Evolutionary conservation across 768 basidiomycete species (phyloP).

Genomic region (Lentinus tigrinus): DNA sequence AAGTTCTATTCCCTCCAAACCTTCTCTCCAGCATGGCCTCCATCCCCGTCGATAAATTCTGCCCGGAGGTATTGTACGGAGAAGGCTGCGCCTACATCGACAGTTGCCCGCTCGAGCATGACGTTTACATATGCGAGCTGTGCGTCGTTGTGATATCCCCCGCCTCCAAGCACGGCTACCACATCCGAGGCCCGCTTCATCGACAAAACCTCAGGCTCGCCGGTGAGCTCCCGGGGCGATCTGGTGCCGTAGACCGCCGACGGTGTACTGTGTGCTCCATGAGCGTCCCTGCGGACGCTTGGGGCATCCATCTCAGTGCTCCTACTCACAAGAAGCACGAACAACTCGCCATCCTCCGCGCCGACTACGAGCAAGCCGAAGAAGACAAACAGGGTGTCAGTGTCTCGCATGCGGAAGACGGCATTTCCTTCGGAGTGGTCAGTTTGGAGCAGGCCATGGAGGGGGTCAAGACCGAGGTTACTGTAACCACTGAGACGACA

Average conservation of each 20-base stretch:
- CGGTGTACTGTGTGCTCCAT: slow-evolving; percentile 32
- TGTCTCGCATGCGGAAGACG: slow-evolving; percentile 34
- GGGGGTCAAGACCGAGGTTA: slow-evolving; percentile 12
- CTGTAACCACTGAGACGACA: slow-evolving; percentile 14
- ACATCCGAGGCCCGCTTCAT: slow-evolving; percentile 14
- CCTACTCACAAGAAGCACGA: slow-evolving; percentile 37
- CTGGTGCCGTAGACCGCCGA: slow-evolving; percentile 8
- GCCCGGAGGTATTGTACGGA: slow-evolving; percentile 8
- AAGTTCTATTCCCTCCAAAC: neutral
- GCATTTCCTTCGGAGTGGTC: slow-evolving; percentile 52
- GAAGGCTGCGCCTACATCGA: slow-evolving; percentile 14
- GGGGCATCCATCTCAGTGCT: slow-evolving; percentile 34
- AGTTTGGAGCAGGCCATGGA: slow-evolving; percentile 33
- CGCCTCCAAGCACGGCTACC: neutral
- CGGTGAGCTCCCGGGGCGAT: neutral
- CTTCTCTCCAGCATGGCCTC: neutral
- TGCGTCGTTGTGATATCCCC: slow-evolving; percentile 19
- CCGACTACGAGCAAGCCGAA: slow-evolving; percentile 50
- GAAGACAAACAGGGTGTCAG: slow-evolving; percentile 53
- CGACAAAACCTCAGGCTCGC: neutral
- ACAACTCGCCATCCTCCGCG: slow-evolving; percentile 38
- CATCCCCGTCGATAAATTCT: neutral
- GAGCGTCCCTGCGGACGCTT: slow-evolving; percentile 30
- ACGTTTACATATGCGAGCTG: slow-evolving; percentile 21
- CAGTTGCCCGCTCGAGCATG: slow-evolving; percentile 21